Base-by-base conservation (phyloP, 75 land plant genomes). In the Sequoiadendron giganteum region DNA sequence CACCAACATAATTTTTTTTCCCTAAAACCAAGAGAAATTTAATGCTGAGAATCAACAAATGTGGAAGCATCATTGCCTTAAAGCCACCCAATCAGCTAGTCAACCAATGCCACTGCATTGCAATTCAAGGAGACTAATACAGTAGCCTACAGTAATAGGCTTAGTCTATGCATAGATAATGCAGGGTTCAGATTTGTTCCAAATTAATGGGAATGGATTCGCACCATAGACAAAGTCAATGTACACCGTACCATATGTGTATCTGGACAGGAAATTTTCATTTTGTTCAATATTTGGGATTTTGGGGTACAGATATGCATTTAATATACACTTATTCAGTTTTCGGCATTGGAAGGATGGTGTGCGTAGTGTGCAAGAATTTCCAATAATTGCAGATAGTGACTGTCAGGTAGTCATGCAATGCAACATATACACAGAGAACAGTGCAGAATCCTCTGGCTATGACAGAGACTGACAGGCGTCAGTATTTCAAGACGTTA, bases 381-480 rank as follows among this genome's bases (percentile, higher is more conserved):
- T 72, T 72, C 76, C 76, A 72, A 72, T 72, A 72, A 72, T 72
- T 72, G 76, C 38, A 72, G 36, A 72, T 72, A 32, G 36, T 72
- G 36, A 32, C 76, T 30, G 76, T 30, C 36, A 70, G 73, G 7
- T 25, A 72, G 76, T 72, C 76, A 72, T 72, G 76, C 32, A 32
- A 72, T 72, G 76, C 76, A 72, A 32, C 76, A 72, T 61, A 19
- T 21, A 21, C 36, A 72, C 36, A 30, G 10, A 6, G 32, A 72
- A 32, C 76, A 32, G 76, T 30, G 14, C 76, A 72, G 76, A 72
- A 72, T 9, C 0, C 36, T 9, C 76, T 32, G 32, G 76, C 76
- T 21, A 61, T 61, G 76, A 38, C 34, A n/a, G 18, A 21, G 76
- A 72, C 76, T 72, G 38, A 72, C 76, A 72, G 36, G 75, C n/a